Evolutionary conservation across 2,329 filamentous ascomycete genomes (phyloP), one percentile per base, ranked within the genome.

Genomic region (Talaromyces sp.): DNA sequence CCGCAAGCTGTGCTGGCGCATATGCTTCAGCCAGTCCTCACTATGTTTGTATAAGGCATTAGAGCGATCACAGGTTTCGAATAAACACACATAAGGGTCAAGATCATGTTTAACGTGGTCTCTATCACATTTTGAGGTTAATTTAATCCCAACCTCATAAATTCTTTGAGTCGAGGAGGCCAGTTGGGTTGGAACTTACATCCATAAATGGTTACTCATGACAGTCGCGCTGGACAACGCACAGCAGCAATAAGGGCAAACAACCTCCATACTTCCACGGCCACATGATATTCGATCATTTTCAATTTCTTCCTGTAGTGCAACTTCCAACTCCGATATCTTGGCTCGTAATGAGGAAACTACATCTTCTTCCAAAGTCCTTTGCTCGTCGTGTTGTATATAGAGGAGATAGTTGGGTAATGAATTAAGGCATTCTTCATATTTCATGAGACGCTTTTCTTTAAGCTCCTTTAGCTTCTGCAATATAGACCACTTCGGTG

Each of bases 11-110:
- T 61, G 59, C 8, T 61, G 36, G 28, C 32, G 59, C 59, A 61
- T 61, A n/a, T 61, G 59, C 36, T 51, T 53, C 10, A 61, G 30
- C 59, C 59, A 61, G 32, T 57, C 53, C 11, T 61, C 53, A 27
- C 59, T 61, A 25, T 54, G 54, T 11, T 56, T 56, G 32, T 57
- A 61, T 19, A 61, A 53, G 11, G 13, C 36, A 10, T 61, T 42
- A 9, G 44, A 30, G 4, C 33, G 28, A 32, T 61, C 54, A 53
- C 59, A 61, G 27, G 39, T 19, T 33, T 61, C 54, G 25, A 61
- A 61, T 53, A 61, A 49, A 22, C 59, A 61, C 28, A 61, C 28
- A 22, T 61, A 61, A 8, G 59, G 53, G 47, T 61, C 59, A 32
- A 61, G 54, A n/a, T 61, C 59, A 30, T 61, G 55, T 53, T 55